phyloP scores from a whole-genome alignment of 208 protist species.

The Crithidia acanthocephali region DNA sequence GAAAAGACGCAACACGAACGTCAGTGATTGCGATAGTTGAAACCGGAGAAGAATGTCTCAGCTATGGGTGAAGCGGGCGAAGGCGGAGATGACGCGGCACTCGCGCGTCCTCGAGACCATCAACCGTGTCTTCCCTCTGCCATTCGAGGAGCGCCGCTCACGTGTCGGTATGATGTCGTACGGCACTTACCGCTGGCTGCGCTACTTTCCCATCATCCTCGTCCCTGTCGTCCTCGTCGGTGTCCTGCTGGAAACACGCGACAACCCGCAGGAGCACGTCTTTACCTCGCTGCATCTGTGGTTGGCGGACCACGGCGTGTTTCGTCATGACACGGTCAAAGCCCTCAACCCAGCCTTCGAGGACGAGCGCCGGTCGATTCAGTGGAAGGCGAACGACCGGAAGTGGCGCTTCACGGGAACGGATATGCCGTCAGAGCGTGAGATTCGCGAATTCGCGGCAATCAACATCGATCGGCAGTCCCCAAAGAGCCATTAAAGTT shows the following conservation, averaged over 20 bases:
- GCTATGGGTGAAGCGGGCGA: constrained; percentile 88
- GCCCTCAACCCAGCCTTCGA: constrained; percentile 89
- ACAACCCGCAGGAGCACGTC: constrained; percentile 87
- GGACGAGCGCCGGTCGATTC: constrained; percentile 77
- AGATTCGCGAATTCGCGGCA: constrained; percentile 84
- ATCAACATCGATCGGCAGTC: constrained; percentile 81
- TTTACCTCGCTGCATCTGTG: constrained; percentile 87
- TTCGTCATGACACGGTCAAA: constrained; percentile 89
- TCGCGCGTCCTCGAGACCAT: constrained; percentile 82
- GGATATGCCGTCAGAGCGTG: constrained; percentile 80
- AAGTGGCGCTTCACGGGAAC: constrained; percentile 88
- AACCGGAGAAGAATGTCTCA: constrained; percentile 79
- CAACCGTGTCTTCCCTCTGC: constrained; percentile 85
- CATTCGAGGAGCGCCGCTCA: constrained; percentile 85
- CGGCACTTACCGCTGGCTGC: constrained; percentile 82
- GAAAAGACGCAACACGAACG: too few species aligned
- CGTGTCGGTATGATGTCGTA: constrained; percentile 88
- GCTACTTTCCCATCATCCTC: constrained; percentile 79
- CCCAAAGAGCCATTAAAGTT: neutral
- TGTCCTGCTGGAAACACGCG: constrained; percentile 76
- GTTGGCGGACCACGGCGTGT: constrained; percentile 88
- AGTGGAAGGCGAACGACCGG: constrained; percentile 88
- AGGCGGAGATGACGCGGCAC: constrained; percentile 85
- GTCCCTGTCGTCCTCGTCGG: constrained; percentile 68
- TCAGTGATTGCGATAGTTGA: too few species aligned